Percentiles rank a stretch among this genome's conserved stretches.
These are phyloP conservation scores for Boechera stricta DNA, from an alignment of 345 rosid genomes.

Conservation along the genomic window DNA sequence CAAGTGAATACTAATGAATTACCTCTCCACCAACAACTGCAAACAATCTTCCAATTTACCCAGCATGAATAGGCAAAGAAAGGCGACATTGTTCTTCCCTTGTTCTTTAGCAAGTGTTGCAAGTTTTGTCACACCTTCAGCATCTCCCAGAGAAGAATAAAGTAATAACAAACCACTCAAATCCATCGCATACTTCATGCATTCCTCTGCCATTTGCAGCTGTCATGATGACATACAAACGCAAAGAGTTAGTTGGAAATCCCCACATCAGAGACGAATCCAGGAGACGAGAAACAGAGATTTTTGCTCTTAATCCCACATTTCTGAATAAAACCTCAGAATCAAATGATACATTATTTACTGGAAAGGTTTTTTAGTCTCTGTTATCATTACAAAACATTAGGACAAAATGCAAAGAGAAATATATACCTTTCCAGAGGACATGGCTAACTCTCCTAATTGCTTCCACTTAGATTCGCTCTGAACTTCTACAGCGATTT, in stretches of 20 bases:
- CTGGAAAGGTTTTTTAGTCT: slow-evolving; percentile 7
- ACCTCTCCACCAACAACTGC: slow-evolving; percentile 93
- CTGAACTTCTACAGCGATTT: slow-evolving; percentile 79
- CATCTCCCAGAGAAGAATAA: slow-evolving; percentile 96
- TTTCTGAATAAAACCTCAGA: slow-evolving; percentile 6
- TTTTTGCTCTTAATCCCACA: not conserved
- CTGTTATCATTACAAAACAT: slow-evolving; percentile 1
- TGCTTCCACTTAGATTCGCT: slow-evolving; percentile 99
- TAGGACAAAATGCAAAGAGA: slow-evolving; percentile 18
- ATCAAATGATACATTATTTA: slow-evolving; percentile 17
- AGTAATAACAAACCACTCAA: slow-evolving; percentile 96
- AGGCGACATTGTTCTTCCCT: slow-evolving; percentile 98
- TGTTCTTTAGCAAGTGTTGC: slow-evolving; percentile 88
- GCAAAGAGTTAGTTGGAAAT: slow-evolving; percentile 23
- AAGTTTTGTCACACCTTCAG: slow-evolving; percentile 85
- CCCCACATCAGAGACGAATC: not conserved
- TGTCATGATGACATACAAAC: slow-evolving; percentile 49
- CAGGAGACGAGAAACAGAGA: slow-evolving; percentile 16
- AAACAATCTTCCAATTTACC: slow-evolving; percentile 98
- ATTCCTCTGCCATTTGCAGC: slow-evolving; percentile 98
- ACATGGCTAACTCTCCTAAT: slow-evolving; percentile 97
- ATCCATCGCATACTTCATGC: slow-evolving; percentile 90
- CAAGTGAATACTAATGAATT: slow-evolving; percentile 38
- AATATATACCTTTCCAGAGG: slow-evolving; percentile 76
- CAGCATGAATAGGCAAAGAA: slow-evolving; percentile 87